Base-by-base conservation (phyloP, 306 rosid species). In the Quercus glauca region DNA sequence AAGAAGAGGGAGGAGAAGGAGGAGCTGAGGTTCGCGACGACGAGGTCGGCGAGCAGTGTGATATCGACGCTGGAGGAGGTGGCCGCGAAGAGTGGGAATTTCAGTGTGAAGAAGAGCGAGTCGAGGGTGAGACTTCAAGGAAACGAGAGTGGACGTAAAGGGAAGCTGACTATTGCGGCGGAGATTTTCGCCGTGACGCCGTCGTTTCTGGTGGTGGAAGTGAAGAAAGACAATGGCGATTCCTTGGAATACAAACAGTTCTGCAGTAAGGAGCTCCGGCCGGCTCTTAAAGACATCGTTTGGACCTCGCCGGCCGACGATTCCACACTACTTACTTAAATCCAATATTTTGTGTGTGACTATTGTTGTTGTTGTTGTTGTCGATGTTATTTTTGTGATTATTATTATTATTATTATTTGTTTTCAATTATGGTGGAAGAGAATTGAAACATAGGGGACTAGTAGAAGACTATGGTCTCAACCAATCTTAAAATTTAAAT, bases 221-320 rank as follows among this genome's bases (percentile, higher is more conserved):
- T 96, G 33, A 96, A 91, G 97, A 96, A 93, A 80, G 89, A 93
- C 29, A 86, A 37, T 0, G 99, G 99, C 0, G 99, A 96, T 35
- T 90, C 96, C 0, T 79, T 91, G 43, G 99, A 96, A 91, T 96
- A 96, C 37, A 90, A 90, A 43, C 94, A 96, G 26, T 96, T 96
- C 90, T 96, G 99, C 75, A 93, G 82, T 73, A 89, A 96, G 55
- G 91, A 96, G 89, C 97, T 96, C 55, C 89, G 98, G 14, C 99
- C 99, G 33, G 98, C 98, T 2, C 89, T 96, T 6, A 93, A 93
- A 43, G 99, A 96, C 76, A 93, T 96, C 29, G 83, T 85, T 4
- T 96, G 97, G 97, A 93, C 86, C 21, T 84, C 94, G 5, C 77
- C 86, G 1, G 35, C 88, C 3, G 89, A 88, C 14, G 80, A 82